Evolutionary conservation across 768 basidiomycete genomes (phyloP), one percentile per base, ranked within the genome.

Genomic region (Pleurotus citrinopileatus): DNA sequence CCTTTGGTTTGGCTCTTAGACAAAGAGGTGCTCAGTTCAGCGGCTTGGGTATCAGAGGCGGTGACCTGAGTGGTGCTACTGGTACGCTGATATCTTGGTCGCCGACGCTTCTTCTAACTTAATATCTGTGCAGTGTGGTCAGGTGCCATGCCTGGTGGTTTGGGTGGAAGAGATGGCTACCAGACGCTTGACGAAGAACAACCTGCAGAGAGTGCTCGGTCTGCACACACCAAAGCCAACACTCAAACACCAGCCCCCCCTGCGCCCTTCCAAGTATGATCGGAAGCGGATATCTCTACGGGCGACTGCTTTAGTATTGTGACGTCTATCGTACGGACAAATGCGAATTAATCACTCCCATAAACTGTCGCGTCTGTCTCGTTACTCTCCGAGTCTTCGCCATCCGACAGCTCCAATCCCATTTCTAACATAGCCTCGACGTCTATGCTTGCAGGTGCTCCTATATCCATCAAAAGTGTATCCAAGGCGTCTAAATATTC

Each of bases 131-230:
- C 55, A 89, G 87, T 89, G 13, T 89, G 87, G 87, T 80, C 86
- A 17, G 48, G 48, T 23, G 34, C 48, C 23, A 89, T 89, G 87
- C 87, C 87, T 3, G 87, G 86, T 12, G 84, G 84, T 1, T 84
- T 87, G 59, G 60, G 67, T 29, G 72, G 71, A 20, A 73, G 79
- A 36, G 80, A 80, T 50, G 82, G 84, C 5, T 87, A 87, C 63
- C 84, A 87, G 62, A 77, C 73, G 36, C 76, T 87, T 9, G 81
- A 82, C 50, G 84, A 82, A 32, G 81, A 84, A 57, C 28, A 60
- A 52, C 52, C 57, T 42, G 58, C 61, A 17, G 59, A 65, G 54
- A 64, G 57, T 48, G 56, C 63, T 47, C 66, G 67, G 54, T 60
- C 65, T 26, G 57, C 68, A 3, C 64, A 60, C 37, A 65, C 70